Evolutionary conservation across 352 stramenopile genomes (phyloP).

Genomic region (Vaucheria bursata): DNA sequence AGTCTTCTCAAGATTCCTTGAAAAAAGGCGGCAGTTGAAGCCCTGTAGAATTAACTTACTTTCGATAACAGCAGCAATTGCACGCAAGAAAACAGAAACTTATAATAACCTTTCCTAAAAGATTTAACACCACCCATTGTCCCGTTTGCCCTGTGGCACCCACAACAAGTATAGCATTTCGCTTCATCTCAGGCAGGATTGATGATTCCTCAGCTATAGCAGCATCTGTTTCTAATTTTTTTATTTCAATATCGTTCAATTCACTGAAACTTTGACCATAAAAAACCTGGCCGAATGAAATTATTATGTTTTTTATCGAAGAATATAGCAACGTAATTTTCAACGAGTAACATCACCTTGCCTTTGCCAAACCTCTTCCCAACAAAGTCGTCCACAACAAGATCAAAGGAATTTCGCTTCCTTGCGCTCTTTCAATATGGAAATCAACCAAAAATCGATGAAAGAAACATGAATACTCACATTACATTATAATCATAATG

Average conservation of each 20-base stretch:
- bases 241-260: background rate
- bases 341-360: background rate
- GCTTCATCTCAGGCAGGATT: background rate
- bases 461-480: background rate
- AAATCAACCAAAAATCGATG: background rate
- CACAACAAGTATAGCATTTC: background rate
- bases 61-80: background rate
- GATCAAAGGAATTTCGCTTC: background rate
- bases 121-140: conserved; percentile 1
- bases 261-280: conserved; percentile 9
- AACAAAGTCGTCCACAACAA: conserved; percentile 7
- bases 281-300: background rate
- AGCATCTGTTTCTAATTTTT: background rate
- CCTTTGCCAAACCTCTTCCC: conserved; percentile 10
- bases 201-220: background rate
- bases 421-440: background rate
- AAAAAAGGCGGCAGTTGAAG: background rate
- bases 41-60: background rate
- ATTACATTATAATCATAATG: background rate
- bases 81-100: background rate
- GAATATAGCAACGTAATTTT: too few species aligned
- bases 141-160: conserved; percentile 4
- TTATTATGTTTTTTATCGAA: too few species aligned
- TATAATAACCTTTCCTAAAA: background rate
- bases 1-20: background rate